Evolutionary conservation across 2,329 filamentous ascomycete genomes (phyloP), one percentile per base, ranked within the genome.

Genomic region (Tetracladium maxilliforme): DNA sequence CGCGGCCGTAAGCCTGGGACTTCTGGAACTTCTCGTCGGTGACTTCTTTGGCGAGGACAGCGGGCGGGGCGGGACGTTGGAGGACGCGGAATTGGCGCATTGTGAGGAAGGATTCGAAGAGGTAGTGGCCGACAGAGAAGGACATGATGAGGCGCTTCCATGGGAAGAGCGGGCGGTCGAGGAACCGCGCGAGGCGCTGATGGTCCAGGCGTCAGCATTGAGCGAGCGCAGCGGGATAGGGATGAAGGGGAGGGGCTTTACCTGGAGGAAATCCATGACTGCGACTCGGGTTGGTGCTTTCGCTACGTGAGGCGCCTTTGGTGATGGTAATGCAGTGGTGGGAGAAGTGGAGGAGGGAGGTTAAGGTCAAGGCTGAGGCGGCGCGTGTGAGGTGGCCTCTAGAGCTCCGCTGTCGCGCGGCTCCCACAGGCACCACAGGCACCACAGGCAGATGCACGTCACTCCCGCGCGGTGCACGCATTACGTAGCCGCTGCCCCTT

Each of bases 101-200:
- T 14, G 83, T 83, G 26, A 98, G 72, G 56, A 87, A 81, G 22
- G 82, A 74, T 52, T 98, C 90, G 45, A 98, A 75, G 27, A 83
- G 56, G 51, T 82, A 95, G 49, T 98, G 83, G 33, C 79, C 83
- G 41, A 95, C 51, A 16, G 84, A 92, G 59, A 98, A 98, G 43
- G 84, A 81, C 40, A 95, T 69, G 43, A 98, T 86, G 42, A 98
- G 72, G 49, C 73, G 79, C 70, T 94, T 98, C 90, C 90, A 98
- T 28, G 90, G 87, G 59, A 95, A 93, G 45, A 81, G 63, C 30
- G 87, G 86, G 45, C 81, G 73, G 61, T 98, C 90, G 43, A 95
- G 76, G 52, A 79, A 74, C 51, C 70, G 71, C 47, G 83, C 82
- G 39, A 95, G 73, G 60, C 68, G 67, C 70, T 76, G 45, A 16